Evolutionary conservation across 129 eudicot species (phyloP).

Genomic region (Tagetes patula): DNA sequence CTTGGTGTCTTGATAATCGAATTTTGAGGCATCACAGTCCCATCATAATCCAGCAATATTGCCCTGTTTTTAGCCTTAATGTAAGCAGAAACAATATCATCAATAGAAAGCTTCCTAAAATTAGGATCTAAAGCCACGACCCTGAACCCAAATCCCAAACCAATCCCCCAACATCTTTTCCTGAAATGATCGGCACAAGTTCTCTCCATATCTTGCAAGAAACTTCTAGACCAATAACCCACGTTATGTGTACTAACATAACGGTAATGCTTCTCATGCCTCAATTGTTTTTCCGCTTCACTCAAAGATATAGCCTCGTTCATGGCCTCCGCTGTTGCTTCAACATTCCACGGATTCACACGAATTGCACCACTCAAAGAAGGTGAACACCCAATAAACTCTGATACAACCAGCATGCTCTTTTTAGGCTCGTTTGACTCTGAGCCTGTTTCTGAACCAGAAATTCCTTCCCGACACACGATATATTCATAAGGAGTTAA

Average conservation of each 20-base stretch:
- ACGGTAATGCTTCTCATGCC: constrained; percentile 89
- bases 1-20: constrained; percentile 68
- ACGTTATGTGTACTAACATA: constrained; percentile 83
- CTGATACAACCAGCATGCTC: constrained; percentile 92
- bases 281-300: constrained; percentile 64
- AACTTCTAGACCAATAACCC: constrained; percentile 84
- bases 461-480: constrained; percentile 72
- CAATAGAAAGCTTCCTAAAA: constrained; percentile 76
- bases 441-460: constrained; percentile 50
- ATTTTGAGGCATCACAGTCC: constrained; percentile 88
- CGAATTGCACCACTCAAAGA: constrained; percentile 90
- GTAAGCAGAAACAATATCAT: constrained; percentile 68
- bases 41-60: constrained; percentile 87
- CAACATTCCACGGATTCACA: constrained; percentile 90
- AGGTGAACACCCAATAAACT: constrained; percentile 91
- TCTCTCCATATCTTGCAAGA: constrained; percentile 88
- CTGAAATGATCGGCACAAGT: constrained; percentile 80
- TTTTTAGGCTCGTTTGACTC: constrained; percentile 51
- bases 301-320: constrained; percentile 80
- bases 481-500: constrained; percentile 86
- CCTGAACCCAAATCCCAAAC: constrained; percentile 83
- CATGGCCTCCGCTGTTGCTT: constrained; percentile 86
- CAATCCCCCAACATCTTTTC: constrained; percentile 86
- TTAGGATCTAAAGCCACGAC: constrained; percentile 85
- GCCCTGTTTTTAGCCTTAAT: constrained; percentile 63